phyloP scores from a whole-genome alignment of 805 yeast species.

The Saccharomyces eubayanus region DNA sequence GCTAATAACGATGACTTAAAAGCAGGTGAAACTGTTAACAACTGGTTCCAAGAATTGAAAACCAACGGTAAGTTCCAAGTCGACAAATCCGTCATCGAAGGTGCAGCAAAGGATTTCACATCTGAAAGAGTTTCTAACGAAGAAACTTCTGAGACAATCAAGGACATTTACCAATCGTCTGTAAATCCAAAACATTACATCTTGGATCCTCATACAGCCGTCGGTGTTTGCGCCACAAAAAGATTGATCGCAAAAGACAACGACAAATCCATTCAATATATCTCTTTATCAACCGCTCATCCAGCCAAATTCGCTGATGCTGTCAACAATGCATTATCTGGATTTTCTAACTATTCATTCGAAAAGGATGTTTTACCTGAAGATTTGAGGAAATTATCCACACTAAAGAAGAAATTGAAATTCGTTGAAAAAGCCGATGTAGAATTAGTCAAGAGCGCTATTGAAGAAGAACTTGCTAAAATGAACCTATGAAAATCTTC shows the following conservation, averaged over 20 bases:
- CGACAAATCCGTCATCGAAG: constrained; percentile 50
- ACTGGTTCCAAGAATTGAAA: constrained; percentile 77
- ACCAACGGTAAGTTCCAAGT: constrained; percentile 68
- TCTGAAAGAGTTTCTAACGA: constrained; percentile 74
- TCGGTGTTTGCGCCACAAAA: constrained; percentile 77
- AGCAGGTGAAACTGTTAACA: constrained; percentile 65
- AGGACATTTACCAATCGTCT: constrained; percentile 49
- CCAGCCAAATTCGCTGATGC: constrained; percentile 98
- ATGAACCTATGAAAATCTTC: constrained; percentile 29
- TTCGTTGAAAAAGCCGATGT: constrained; percentile 64
- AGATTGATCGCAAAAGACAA: constrained; percentile 45
- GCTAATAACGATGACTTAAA: constrained; percentile 44
- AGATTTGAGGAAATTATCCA: constrained; percentile 65
- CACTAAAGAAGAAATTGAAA: constrained; percentile 65
- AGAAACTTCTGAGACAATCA: constrained; percentile 75
- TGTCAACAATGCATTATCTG: constrained; percentile 68
- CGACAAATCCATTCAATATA: constrained; percentile 39
- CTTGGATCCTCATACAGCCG: constrained; percentile 94
- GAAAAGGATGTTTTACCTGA: constrained; percentile 84
- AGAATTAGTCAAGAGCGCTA: constrained; percentile 64
- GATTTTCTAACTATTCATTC: constrained; percentile 68
- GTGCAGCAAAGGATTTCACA: constrained; percentile 62
- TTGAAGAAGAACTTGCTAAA: constrained; percentile 60
- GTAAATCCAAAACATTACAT: constrained; percentile 58
- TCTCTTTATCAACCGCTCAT: constrained; percentile 93